Evolutionary conservation across 2,329 filamentous ascomycete species (phyloP).

Genomic region (Colletotrichum sp.): DNA sequence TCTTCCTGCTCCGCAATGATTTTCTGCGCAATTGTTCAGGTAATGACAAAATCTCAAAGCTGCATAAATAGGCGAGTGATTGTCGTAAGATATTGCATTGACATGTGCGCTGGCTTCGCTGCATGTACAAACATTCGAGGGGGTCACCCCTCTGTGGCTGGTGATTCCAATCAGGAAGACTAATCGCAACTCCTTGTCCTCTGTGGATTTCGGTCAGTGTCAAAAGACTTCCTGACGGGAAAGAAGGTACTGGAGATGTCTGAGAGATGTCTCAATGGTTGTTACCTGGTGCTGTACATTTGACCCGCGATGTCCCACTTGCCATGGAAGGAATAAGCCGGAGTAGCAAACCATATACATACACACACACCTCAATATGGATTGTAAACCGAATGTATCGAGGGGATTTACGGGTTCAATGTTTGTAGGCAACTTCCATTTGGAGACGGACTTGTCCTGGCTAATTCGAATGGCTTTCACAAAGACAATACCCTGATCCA

Average conservation of each 20-base stretch:
- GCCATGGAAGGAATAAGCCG: background rate
- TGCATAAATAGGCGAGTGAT: background rate
- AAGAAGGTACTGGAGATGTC: background rate
- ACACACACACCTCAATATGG: background rate
- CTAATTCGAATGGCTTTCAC: background rate
- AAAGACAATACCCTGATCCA: background rate
- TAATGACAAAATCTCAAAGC: background rate
- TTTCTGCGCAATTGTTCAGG: background rate
- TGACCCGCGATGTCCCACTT: background rate
- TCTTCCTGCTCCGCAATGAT: background rate
- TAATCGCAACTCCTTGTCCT: background rate
- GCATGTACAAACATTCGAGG: background rate
- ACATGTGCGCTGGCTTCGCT: background rate
- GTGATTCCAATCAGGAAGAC: background rate
- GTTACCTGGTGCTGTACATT: no score
- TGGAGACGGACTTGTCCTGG: background rate
- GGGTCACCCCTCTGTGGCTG: background rate
- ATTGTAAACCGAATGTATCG: background rate
- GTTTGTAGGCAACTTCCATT: rapidly evolving
- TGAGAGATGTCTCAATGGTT: background rate
- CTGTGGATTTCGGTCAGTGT: background rate
- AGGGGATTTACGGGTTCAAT: rapidly evolving
- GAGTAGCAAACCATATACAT: rapidly evolving
- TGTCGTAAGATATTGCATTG: background rate
- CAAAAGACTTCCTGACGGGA: background rate